Conservation (phyloP, 345 rosid genomes). For the Raphanus raphanistrum region DNA sequence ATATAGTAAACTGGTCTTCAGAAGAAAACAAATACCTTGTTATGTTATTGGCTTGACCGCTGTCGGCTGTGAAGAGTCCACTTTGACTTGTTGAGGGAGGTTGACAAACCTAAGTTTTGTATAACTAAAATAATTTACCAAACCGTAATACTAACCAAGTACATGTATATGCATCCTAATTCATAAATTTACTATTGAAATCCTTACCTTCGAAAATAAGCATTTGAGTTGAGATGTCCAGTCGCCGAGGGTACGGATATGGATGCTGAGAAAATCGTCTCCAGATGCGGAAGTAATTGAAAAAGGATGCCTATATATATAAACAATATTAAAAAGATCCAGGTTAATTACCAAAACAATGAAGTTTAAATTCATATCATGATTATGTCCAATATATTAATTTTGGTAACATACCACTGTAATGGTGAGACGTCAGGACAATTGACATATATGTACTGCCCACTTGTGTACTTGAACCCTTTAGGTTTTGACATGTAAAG, state of each 20-base stretch:
- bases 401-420: conserved; percentile 53
- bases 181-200: neutral
- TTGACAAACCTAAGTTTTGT: conserved; percentile 51
- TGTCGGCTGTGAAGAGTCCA: conserved; percentile 61
- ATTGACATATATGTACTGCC: conserved; percentile 80
- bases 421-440: conserved; percentile 76
- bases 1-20: no score
- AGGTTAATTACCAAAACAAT: neutral
- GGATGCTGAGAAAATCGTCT: conserved; percentile 62
- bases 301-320: conserved; percentile 60
- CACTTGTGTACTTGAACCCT: conserved; percentile 77
- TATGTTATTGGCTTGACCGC: conserved; percentile 35
- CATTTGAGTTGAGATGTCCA: conserved; percentile 77
- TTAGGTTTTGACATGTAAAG: conserved; percentile 78
- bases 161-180: neutral
- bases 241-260: conserved; percentile 71
- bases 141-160: neutral
- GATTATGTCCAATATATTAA: neutral
- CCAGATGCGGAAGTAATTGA: conserved; percentile 70
- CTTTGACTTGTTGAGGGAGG: conserved; percentile 59
- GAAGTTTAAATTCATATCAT: neutral
- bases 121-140: neutral
- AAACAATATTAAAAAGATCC: neutral
- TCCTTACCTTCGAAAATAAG: conserved; percentile 52
- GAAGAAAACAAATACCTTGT: conserved; percentile 47